Base-by-base conservation (phyloP, 129 eudicot species). In the Pittosporum tobira region DNA sequence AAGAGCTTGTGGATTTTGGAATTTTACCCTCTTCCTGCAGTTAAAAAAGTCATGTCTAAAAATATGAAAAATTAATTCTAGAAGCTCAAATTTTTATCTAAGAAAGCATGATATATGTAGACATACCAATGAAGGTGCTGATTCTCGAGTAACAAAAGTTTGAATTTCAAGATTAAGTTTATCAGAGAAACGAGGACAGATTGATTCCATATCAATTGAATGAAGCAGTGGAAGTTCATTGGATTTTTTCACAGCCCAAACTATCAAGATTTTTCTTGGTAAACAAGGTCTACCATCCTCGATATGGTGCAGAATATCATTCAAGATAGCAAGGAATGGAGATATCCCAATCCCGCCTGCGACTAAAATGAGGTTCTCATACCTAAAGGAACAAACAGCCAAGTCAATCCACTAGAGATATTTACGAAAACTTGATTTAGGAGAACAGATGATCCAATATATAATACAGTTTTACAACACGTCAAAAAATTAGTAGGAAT, bases 281-380 rank as follows among this genome's bases (percentile, higher is more conserved):
- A 80, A 57, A 77, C 95, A 82, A 34, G 94, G 89, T 62, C 64
- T 83, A 3, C 78, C 67, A 14, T 80, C 81, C 23, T 67, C 67
- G 42, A 83, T 66, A 12, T 81, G 81, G 49, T 73, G 94, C 5
- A 90, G 83, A 67, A 90, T 58, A 64, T 90, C 95, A 48, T 84
- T 90, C 62, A 90, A 67, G 66, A 90, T 83, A 60, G 98, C 98
- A 34, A 90, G 67, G 52, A 85, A 86, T 10, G 98, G 98, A 44
- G 98, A 77, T 64, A 90, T 83, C 25, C 98, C 98, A 51, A 90
- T 90, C 55, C 98, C 98, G 16, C 98, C 98, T 0, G 98, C 98
- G 21, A 90, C 95, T 70, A 90, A 48, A 42, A 90, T 68, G 61
- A 90, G 94, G 76, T 90, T 78, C 70, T 87, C 82, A 45, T 90